These are phyloP conservation scores for Aegle marmelos DNA, from an alignment of 345 rosid genomes.

Conservation along the genomic window DNA sequence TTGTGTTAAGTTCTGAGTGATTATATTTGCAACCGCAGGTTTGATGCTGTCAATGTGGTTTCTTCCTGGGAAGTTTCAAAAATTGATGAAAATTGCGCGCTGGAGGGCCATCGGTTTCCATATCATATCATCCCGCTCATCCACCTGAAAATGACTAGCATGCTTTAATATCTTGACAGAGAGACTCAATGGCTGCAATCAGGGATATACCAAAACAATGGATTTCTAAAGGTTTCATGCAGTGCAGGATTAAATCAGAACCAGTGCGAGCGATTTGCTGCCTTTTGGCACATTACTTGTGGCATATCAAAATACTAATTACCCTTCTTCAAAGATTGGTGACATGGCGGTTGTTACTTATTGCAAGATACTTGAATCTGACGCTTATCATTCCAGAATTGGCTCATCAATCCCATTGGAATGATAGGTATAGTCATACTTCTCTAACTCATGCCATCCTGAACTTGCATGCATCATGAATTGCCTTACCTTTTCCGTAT, in stretches of 20 bases:
- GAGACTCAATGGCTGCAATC: background rate
- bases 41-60: background rate
- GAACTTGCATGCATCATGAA: background rate
- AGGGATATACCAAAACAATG: background rate
- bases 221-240: background rate
- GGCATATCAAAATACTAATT: background rate
- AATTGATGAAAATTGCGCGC: background rate
- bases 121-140: background rate
- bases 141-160: background rate
- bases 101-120: background rate
- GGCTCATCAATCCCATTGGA: constrained; percentile 32
- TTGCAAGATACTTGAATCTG: constrained; percentile 32
- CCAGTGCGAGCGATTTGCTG: background rate
- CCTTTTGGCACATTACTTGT: background rate
- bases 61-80: background rate
- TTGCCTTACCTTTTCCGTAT: too few relatives aligned
- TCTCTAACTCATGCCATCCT: background rate
- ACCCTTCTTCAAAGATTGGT: constrained; percentile 20
- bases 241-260: background rate
- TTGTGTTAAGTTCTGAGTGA: background rate
- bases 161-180: background rate
- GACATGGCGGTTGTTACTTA: constrained; percentile 35
- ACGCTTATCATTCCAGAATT: constrained; percentile 35
- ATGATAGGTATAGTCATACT: constrained; percentile 20
- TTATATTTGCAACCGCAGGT: background rate